phyloP scores from a whole-genome alignment of 176 grass and related monocot genomes.

The Bothriochloa decipiens region DNA sequence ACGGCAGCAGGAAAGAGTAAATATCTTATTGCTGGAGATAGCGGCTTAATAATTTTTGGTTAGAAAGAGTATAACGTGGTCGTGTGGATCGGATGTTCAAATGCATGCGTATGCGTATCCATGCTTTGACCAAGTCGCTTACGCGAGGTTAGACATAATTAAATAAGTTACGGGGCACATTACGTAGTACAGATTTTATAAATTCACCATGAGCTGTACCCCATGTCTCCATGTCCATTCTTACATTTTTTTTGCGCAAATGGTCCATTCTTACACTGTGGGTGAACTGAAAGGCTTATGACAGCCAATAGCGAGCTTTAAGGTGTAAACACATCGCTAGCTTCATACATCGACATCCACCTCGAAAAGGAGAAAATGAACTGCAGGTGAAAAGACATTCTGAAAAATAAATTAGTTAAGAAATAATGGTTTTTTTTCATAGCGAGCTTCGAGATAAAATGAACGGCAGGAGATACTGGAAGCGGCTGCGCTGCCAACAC shows the following conservation, averaged over 20 bases:
- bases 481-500: too few species aligned
- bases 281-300: constrained; percentile 33
- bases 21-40: not conserved
- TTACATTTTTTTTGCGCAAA: too few species aligned
- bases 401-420: not conserved
- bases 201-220: constrained; percentile 21
- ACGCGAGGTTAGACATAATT: constrained; percentile 1
- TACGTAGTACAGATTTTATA: not conserved
- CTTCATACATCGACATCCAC: not conserved
- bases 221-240: not conserved
- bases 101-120: constrained; percentile 7
- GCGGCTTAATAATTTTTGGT: not conserved
- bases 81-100: not conserved
- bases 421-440: not conserved
- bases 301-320: not conserved
- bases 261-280: constrained; percentile 19
- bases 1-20: not conserved
- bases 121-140: constrained; percentile 25
- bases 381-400: not conserved
- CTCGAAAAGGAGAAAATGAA: not conserved
- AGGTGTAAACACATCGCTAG: not conserved
- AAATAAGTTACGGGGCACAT: not conserved
- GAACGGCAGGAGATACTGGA: too few species aligned
- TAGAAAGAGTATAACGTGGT: not conserved
- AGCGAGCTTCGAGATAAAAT: too few species aligned